These are phyloP conservation scores for Clavispora asparagi DNA, from an alignment of 805 yeast genomes.

Conservation along the genomic window DNA sequence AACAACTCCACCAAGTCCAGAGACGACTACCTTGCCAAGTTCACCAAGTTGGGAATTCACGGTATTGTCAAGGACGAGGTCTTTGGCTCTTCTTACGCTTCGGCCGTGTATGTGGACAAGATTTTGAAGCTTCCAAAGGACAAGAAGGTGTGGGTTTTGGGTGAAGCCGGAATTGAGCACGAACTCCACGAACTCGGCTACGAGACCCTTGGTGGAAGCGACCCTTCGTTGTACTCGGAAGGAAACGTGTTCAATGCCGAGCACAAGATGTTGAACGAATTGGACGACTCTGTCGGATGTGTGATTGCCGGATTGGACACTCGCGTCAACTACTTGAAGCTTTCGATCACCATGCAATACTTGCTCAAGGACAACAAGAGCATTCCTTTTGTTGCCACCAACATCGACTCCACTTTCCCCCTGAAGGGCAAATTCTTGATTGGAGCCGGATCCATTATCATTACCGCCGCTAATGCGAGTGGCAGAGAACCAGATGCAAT, in stretches of 20 bases:
- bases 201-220: constrained; percentile 76
- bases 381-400: constrained; percentile 82
- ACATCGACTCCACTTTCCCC: constrained; percentile 93
- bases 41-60: constrained; percentile 53
- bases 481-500: constrained; percentile 78
- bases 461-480: constrained; percentile 65
- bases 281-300: constrained; percentile 75
- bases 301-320: constrained; percentile 87
- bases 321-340: constrained; percentile 71
- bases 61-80: constrained; percentile 57
- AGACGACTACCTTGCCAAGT: constrained; percentile 67
- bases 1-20: constrained; percentile 94
- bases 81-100: constrained; percentile 88
- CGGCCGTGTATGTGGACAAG: constrained; percentile 79
- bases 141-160: constrained; percentile 83
- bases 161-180: constrained; percentile 79
- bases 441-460: constrained; percentile 92
- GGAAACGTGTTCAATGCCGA: constrained; percentile 52
- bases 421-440: constrained; percentile 79
- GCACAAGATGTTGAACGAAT: constrained; percentile 46
- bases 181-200: constrained; percentile 77
- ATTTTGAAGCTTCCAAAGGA: constrained; percentile 69
- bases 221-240: constrained; percentile 45
- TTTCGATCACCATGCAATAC: constrained; percentile 79
- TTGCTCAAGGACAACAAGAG: constrained; percentile 51